These are phyloP conservation scores for Poterioochromonas sp. DNA, from an alignment of 352 stramenopile genomes.

Conservation along the genomic window DNA sequence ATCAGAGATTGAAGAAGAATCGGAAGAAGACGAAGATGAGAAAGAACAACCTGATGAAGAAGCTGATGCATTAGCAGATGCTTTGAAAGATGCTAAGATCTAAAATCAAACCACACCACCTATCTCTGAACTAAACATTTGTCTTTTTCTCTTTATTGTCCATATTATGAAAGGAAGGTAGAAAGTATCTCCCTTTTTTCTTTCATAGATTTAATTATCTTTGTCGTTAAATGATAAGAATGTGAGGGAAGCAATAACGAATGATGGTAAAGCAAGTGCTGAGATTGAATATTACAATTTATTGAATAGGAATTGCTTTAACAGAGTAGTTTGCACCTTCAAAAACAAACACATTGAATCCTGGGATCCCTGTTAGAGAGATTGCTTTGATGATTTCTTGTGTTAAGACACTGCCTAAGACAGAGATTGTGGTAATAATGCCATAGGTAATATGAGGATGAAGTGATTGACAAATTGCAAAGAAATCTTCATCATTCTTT, in stretches of 20 bases:
- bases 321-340: constrained; percentile 53
- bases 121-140: neutral
- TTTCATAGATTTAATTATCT: neutral
- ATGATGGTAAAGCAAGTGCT: too few species aligned
- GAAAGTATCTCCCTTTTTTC: neutral
- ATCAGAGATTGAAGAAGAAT: constrained; percentile 14
- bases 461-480: neutral
- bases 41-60: too few species aligned
- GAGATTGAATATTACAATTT: too few species aligned
- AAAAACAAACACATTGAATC: constrained; percentile 90
- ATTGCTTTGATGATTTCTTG: constrained; percentile 98
- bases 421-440: constrained; percentile 49
- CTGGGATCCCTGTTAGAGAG: constrained; percentile 84
- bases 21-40: constrained; percentile 29
- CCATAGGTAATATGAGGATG: too few species aligned
- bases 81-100: constrained; percentile 15
- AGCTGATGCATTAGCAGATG: constrained; percentile 26
- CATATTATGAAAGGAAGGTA: neutral
- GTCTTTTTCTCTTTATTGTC: too few species aligned
- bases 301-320: neutral
- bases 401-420: constrained; percentile 87
- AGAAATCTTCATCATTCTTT: neutral
- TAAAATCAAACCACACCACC: constrained; percentile 15
- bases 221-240: neutral
- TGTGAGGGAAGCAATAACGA: neutral